These are phyloP conservation scores for Olyra latifolia DNA, from an alignment of 176 grass and related monocot genomes.

Conservation along the genomic window DNA sequence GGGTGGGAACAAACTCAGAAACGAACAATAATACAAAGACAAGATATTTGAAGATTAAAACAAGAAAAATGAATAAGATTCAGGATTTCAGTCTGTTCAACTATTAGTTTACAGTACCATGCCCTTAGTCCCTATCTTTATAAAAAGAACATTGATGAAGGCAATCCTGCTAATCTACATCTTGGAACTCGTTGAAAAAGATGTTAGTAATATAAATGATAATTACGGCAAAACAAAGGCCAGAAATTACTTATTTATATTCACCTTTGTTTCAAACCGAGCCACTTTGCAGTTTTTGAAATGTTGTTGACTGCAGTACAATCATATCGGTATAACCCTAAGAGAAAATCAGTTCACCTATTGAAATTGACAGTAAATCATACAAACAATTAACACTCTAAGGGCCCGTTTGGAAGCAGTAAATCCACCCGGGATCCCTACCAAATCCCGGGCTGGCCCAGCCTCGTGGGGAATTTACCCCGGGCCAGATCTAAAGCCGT, in stretches of 20 bases:
- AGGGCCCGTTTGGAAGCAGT: too few relatives aligned
- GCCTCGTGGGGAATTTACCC: too few relatives aligned
- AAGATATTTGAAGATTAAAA: background rate
- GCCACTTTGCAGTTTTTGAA: background rate
- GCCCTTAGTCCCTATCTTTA: background rate
- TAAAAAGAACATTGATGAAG: conserved; percentile 3
- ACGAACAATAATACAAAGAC: background rate
- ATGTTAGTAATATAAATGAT: background rate
- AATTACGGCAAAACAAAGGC: background rate
- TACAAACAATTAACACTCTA: background rate
- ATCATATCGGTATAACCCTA: background rate
- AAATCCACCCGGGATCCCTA: too few relatives aligned
- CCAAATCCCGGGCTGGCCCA: too few relatives aligned
- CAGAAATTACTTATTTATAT: background rate
- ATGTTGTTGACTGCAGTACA: background rate
- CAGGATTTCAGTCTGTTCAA: background rate
- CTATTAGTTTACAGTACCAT: background rate
- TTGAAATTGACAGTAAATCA: background rate
- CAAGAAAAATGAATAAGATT: background rate
- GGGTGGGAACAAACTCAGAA: conserved; percentile 3
- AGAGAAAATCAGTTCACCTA: background rate
- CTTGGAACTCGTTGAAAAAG: background rate
- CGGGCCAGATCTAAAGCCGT: too few relatives aligned
- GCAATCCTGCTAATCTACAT: background rate
- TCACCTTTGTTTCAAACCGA: background rate